Percentiles rank a stretch among this genome's conserved stretches.
Evolutionary conservation across 2,329 filamentous ascomycete species (phyloP).

Genomic region (Plectosphaerella plurivora): DNA sequence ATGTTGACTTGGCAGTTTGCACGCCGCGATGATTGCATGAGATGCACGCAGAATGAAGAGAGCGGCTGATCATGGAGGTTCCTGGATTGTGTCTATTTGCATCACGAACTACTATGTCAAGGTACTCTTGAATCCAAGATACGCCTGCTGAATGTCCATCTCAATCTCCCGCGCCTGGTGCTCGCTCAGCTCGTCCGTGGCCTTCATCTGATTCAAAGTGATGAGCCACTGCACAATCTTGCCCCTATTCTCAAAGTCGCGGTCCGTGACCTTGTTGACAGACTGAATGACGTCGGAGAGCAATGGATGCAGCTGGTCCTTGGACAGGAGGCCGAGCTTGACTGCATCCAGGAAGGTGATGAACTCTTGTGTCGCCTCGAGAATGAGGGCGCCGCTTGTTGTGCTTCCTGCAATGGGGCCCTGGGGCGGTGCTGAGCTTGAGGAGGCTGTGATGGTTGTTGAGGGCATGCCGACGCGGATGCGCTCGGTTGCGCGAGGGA

Average conservation of each 20-base stretch:
- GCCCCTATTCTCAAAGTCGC: slow-evolving; percentile 89
- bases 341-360: slow-evolving; percentile 97
- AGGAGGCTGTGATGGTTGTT: slow-evolving; percentile 61
- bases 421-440: slow-evolving; percentile 35
- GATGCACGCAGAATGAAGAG: no score
- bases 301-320: slow-evolving; percentile 93
- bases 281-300: slow-evolving; percentile 95
- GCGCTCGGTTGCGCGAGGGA: slow-evolving; percentile 87
- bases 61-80: no score
- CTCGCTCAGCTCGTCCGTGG: slow-evolving; percentile 82
- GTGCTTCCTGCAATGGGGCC: slow-evolving; percentile 38
- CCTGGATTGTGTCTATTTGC: no score
- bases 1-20: neutral
- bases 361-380: slow-evolving; percentile 94
- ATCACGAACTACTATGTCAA: slow-evolving; percentile 41
- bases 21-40: no score
- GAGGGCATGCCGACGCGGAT: slow-evolving; percentile 89
- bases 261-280: slow-evolving; percentile 93
- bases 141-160: slow-evolving; percentile 90
- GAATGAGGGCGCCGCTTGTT: slow-evolving; percentile 63
- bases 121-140: slow-evolving; percentile 86
- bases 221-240: slow-evolving; percentile 99
- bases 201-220: slow-evolving; percentile 94
- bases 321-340: slow-evolving; percentile 85
- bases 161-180: slow-evolving; percentile 85